A percentile compares a stretch with the other conserved stretches of the same genome.
These are phyloP conservation scores for Boletus subcaerulescens DNA, from an alignment of 768 basidiomycete genomes.

Conservation along the genomic window DNA sequence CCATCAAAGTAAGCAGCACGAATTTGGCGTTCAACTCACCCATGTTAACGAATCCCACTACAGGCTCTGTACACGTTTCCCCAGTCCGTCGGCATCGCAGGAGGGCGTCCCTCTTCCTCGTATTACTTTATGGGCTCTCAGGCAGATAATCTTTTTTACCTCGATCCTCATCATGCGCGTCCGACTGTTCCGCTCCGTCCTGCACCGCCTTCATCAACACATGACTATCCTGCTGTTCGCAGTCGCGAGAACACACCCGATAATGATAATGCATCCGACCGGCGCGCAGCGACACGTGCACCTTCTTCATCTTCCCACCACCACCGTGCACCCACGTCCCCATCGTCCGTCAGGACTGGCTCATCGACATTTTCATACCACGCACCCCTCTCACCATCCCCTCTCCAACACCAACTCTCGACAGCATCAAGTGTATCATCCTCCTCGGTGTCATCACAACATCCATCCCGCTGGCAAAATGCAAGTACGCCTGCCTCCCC, in stretches of 20 bases:
- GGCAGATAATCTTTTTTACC: constrained; percentile 80
- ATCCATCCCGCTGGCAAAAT: constrained; percentile 28
- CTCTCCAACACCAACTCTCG: constrained; percentile 63
- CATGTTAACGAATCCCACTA: not conserved
- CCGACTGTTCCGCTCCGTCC: constrained; percentile 70
- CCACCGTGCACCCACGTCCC: constrained; percentile 42
- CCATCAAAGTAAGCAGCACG: constrained; percentile 55
- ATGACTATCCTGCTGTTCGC: constrained; percentile 22
- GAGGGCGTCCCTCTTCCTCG: constrained; percentile 93
- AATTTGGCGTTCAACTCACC: not conserved
- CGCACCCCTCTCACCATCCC: constrained; percentile 58
- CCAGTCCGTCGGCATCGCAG: constrained; percentile 94
- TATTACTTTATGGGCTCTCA: constrained; percentile 98
- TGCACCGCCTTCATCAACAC: constrained; percentile 32
- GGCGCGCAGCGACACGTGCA: constrained; percentile 20
- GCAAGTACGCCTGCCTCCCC: constrained; percentile 22
- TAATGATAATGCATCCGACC: constrained; percentile 30
- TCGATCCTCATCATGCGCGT: constrained; percentile 78
- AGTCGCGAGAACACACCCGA: constrained; percentile 33
- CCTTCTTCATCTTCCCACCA: constrained; percentile 27
- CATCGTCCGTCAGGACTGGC: constrained; percentile 50
- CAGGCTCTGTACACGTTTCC: constrained; percentile 89
- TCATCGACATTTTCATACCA: constrained; percentile 55
- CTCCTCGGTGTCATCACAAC: constrained; percentile 32
- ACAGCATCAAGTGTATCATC: constrained; percentile 34